phyloP scores from a whole-genome alignment of 1,284 basidiomycete species.

The Cutaneotrichosporon curvatum region DNA sequence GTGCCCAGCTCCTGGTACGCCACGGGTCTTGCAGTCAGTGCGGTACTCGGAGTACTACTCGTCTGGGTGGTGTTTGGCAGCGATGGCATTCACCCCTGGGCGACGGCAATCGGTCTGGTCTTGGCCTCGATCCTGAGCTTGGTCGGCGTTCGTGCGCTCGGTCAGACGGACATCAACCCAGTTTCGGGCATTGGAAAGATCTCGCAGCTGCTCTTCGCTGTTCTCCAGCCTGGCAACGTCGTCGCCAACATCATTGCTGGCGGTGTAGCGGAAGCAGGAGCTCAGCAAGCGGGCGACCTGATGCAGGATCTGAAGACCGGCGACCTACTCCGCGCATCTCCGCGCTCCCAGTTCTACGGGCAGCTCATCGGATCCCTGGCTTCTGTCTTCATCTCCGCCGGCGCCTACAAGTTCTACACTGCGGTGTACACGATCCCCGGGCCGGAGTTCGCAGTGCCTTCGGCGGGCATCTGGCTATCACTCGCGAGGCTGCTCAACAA shows the following conservation, averaged over 20 bases:
- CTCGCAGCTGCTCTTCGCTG: slow-evolving; percentile 85
- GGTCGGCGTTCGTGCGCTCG: slow-evolving; percentile 81
- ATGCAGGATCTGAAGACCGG: slow-evolving; percentile 99
- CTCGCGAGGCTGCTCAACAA: slow-evolving; percentile 78
- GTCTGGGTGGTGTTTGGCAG: slow-evolving; percentile 82
- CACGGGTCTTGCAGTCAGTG: slow-evolving; percentile 60
- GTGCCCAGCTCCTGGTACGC: slow-evolving; percentile 73
- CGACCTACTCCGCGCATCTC: slow-evolving; percentile 76
- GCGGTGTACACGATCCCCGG: slow-evolving; percentile 69
- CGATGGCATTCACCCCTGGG: slow-evolving; percentile 90
- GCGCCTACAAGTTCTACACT: slow-evolving; percentile 80
- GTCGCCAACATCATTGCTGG: slow-evolving; percentile 95
- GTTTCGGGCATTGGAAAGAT: slow-evolving; percentile 89
- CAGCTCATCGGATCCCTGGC: slow-evolving; percentile 81
- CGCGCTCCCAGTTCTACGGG: slow-evolving; percentile 77
- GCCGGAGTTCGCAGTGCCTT: slow-evolving; percentile 86
- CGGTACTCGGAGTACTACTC: slow-evolving; percentile 63
- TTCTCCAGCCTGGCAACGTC: slow-evolving; percentile 87
- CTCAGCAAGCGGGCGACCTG: slow-evolving; percentile 92
- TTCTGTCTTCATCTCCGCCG: slow-evolving; percentile 80
- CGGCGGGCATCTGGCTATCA: slow-evolving; percentile 72
- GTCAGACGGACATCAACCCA: slow-evolving; percentile 88
- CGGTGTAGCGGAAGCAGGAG: slow-evolving; percentile 91
- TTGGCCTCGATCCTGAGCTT: slow-evolving; percentile 78
- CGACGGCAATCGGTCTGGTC: slow-evolving; percentile 73